Evolutionary conservation across 768 basidiomycete genomes (phyloP).

Genomic region (Rhodocollybia butyracea): DNA sequence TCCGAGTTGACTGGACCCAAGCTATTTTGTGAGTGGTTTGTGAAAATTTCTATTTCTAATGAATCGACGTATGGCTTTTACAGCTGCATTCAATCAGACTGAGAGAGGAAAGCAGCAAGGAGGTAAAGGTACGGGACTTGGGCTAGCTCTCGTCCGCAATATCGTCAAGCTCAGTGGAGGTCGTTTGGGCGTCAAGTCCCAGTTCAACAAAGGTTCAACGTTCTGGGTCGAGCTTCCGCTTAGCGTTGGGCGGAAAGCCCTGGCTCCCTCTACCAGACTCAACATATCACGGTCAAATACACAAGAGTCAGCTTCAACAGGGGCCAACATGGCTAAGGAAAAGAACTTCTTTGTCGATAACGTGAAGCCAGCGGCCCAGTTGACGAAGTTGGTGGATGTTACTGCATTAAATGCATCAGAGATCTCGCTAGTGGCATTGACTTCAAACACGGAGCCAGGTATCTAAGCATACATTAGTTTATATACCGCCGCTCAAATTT

Average conservation of each 20-base stretch:
- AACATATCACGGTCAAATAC: neutral
- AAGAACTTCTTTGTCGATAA: conserved; percentile 1
- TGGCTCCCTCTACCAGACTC: conserved; percentile 2
- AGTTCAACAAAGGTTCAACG: conserved; percentile 57
- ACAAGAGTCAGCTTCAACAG: neutral
- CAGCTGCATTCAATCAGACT: conserved; percentile 24
- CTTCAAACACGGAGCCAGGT: conserved; percentile 50
- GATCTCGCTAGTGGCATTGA: conserved; percentile 10
- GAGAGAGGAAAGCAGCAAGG: conserved; percentile 7
- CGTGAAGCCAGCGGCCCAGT: neutral
- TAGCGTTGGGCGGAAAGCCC: conserved; percentile 24
- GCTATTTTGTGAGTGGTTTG: conserved; percentile 45
- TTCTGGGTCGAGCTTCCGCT: conserved; percentile 72
- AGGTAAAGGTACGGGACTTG: conserved; percentile 42
- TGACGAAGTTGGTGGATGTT: conserved; percentile 15
- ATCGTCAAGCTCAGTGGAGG: conserved; percentile 58
- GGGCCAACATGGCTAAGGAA: neutral
- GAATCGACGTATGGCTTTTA: neutral
- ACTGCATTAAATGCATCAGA: conserved; percentile 13
- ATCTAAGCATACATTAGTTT: neutral
- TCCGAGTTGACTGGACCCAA: conserved; percentile 58
- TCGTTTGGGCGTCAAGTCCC: conserved; percentile 44
- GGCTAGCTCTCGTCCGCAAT: conserved; percentile 50
- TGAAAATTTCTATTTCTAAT: neutral
- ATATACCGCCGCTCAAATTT: neutral